Conservation (phyloP, 75 land plant genomes). For the Isoetes taiwanensis region DNA sequence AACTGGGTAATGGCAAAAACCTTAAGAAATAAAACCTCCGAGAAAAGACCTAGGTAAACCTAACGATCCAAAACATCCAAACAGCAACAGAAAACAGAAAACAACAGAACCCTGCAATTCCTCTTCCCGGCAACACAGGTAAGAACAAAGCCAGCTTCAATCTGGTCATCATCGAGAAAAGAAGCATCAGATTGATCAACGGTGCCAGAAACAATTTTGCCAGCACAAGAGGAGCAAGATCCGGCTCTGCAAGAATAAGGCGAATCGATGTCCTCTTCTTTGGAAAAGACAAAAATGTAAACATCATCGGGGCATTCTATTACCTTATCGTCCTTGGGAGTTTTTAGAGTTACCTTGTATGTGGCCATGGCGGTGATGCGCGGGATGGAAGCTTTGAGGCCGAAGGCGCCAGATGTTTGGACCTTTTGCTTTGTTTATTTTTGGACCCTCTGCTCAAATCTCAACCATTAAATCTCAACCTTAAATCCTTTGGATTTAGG, state of each 20-base stretch:
- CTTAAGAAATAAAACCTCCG: too few relatives aligned
- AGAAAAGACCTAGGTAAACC: too few relatives aligned
- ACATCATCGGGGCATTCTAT: slow-evolving; percentile 53
- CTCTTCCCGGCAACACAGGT: slow-evolving; percentile 61
- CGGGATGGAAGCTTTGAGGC: not conserved
- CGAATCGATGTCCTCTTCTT: slow-evolving; percentile 42
- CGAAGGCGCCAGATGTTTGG: too few relatives aligned
- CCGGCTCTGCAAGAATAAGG: slow-evolving; percentile 77
- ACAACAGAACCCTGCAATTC: too few relatives aligned
- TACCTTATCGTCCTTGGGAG: slow-evolving; percentile 44
- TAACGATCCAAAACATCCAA: too few relatives aligned
- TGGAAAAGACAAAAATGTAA: slow-evolving; percentile 53
- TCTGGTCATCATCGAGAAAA: slow-evolving; percentile 59
- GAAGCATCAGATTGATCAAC: slow-evolving; percentile 72
- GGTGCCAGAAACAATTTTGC: slow-evolving; percentile 29
- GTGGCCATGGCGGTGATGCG: slow-evolving; percentile 32
- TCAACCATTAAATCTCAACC: too few relatives aligned
- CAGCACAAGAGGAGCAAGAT: slow-evolving; percentile 61
- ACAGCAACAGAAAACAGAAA: too few relatives aligned
- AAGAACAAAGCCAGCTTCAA: slow-evolving; percentile 43
- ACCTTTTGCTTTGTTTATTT: too few relatives aligned
- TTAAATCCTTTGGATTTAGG: too few relatives aligned
- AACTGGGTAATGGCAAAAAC: too few relatives aligned
- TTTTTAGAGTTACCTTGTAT: slow-evolving; percentile 48
- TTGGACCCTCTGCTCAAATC: too few relatives aligned